A percentile compares a stretch with the other conserved stretches of the same genome.
These are phyloP conservation scores for Xylaria venustula DNA, from an alignment of 495 filamentous ascomycete species.

Conservation along the genomic window DNA sequence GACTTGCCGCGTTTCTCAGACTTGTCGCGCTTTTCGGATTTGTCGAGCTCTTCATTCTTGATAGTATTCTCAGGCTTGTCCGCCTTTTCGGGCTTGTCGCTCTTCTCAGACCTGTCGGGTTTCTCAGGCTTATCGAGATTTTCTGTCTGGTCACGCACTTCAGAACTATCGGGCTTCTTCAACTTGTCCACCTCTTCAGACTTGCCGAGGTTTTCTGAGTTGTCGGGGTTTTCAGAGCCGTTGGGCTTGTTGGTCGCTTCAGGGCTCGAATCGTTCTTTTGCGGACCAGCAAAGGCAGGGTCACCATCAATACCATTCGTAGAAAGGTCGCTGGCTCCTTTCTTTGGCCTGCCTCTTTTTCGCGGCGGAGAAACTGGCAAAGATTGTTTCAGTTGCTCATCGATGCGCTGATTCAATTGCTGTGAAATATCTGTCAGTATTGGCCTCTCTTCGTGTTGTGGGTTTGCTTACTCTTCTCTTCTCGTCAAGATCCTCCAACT, in stretches of 20 bases:
- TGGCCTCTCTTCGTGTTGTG: not conserved
- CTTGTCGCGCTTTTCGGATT: too few relatives aligned
- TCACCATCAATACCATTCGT: not conserved
- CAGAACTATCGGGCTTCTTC: too few relatives aligned
- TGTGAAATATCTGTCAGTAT: conserved; percentile 13
- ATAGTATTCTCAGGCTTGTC: too few relatives aligned
- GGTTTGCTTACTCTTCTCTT: conserved; percentile 26
- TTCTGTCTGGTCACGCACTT: too few relatives aligned
- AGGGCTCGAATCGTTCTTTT: not conserved
- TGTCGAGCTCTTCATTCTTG: too few relatives aligned
- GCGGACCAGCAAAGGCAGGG: not conserved
- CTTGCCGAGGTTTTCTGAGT: too few relatives aligned
- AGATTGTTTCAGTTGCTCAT: conserved; percentile 31
- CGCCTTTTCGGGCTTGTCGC: too few relatives aligned
- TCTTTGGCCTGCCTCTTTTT: not conserved
- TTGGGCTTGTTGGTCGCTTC: not conserved
- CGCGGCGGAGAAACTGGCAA: conserved; percentile 17
- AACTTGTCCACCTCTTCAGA: too few relatives aligned
- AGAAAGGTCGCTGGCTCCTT: not conserved
- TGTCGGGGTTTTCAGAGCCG: too few relatives aligned
- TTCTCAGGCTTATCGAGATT: too few relatives aligned
- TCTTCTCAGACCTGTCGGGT: too few relatives aligned
- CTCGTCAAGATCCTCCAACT: conserved; percentile 30
- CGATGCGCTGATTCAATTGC: conserved; percentile 38
- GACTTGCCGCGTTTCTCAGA: too few relatives aligned